These are phyloP conservation scores for Blakeslea trispora DNA, from an alignment of 371 early-diverging fungal genomes.

Conservation along the genomic window DNA sequence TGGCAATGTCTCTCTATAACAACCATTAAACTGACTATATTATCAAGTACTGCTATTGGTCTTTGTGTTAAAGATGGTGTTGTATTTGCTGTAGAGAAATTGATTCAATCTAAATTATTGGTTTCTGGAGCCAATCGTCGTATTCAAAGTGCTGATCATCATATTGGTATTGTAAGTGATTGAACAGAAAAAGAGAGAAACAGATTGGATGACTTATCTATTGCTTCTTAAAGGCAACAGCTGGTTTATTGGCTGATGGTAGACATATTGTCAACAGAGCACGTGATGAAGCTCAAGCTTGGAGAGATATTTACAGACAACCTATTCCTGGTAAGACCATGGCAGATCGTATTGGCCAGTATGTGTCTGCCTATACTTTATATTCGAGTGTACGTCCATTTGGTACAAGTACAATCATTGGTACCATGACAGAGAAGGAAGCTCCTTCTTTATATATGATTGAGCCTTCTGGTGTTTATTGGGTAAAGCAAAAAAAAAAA, in stretches of 20 bases:
- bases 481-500: no score
- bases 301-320: constrained; percentile 84
- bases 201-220: no score
- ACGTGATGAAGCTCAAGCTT: constrained; percentile 89
- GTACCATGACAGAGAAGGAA: constrained; percentile 66
- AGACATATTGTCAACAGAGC: constrained; percentile 88
- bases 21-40: neutral
- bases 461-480: constrained; percentile 96
- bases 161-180: constrained; percentile 84
- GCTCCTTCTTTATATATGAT: constrained; percentile 89
- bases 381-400: constrained; percentile 98
- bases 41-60: constrained; percentile 92
- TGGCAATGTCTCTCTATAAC: neutral
- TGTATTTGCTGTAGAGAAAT: constrained; percentile 95
- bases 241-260: constrained; percentile 96
- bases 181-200: no score
- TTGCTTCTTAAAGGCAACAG: constrained; percentile 76
- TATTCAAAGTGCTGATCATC: constrained; percentile 89
- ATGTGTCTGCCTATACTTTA: constrained; percentile 93
- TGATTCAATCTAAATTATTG: constrained; percentile 92
- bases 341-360: constrained; percentile 92
- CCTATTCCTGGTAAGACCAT: constrained; percentile 89
- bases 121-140: constrained; percentile 92
- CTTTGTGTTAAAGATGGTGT: constrained; percentile 94
- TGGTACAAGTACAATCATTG: constrained; percentile 87